phyloP scores from a whole-genome alignment of 2,329 filamentous ascomycete species.

The Zymoseptoria brevis region DNA sequence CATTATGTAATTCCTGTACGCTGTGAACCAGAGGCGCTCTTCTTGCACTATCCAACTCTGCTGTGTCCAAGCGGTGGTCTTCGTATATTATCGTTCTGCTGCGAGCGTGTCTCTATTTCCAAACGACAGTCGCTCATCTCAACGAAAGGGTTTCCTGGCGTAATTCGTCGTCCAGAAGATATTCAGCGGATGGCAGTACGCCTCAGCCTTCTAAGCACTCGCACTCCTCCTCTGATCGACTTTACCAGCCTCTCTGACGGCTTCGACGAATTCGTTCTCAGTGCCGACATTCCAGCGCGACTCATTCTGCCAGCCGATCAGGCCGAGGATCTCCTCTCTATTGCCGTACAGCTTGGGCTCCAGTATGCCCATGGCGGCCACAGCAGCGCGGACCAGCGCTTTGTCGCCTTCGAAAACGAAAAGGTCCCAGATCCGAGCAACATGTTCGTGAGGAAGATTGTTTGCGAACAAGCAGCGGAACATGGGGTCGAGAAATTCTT shows the following conservation, averaged over 20 bases:
- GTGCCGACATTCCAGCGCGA: constrained; percentile 26
- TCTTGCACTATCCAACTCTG: neutral
- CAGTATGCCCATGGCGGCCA: constrained; percentile 53
- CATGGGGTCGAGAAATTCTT: constrained; percentile 29
- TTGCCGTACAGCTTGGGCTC: constrained; percentile 45
- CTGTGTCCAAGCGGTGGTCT: neutral
- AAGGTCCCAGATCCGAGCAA: constrained; percentile 69
- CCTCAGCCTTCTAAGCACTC: neutral
- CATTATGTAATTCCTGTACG: neutral
- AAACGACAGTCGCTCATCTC: neutral
- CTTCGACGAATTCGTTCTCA: constrained; percentile 36
- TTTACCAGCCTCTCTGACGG: constrained; percentile 32
- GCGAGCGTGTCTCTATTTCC: neutral
- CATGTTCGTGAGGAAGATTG: constrained; percentile 35
- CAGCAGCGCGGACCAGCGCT: constrained; percentile 60
- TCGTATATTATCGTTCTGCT: neutral
- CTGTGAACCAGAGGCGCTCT: neutral
- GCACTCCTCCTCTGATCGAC: constrained; percentile 16
- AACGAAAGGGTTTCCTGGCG: neutral
- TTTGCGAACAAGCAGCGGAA: constrained; percentile 28
- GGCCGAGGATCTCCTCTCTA: constrained; percentile 36
- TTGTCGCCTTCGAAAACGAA: constrained; percentile 76
- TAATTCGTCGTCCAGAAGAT: neutral
- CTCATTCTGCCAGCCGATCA: constrained; percentile 36
- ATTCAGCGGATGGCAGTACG: neutral